These are phyloP conservation scores for Termitomyces sp. DNA, from an alignment of 768 basidiomycete species.

Conservation along the genomic window DNA sequence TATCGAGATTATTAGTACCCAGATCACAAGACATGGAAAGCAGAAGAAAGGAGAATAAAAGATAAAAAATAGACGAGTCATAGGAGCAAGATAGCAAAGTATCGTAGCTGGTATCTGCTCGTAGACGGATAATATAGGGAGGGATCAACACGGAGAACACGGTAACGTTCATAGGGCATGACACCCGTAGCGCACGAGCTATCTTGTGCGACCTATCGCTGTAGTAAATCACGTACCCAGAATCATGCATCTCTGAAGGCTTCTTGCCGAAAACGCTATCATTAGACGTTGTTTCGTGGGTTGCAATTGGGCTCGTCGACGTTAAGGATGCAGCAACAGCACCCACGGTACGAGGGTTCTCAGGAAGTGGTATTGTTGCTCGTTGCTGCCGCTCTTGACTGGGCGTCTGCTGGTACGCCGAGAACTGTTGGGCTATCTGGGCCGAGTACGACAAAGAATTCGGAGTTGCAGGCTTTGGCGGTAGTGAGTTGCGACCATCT, in stretches of 20 bases:
- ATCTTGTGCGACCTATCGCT: background rate
- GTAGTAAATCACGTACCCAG: constrained; percentile 56
- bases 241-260: constrained; percentile 74
- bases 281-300: constrained; percentile 20
- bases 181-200: background rate
- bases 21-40: constrained; percentile 15
- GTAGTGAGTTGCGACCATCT: constrained; percentile 19
- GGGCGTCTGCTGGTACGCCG: constrained; percentile 58
- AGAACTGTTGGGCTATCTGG: constrained; percentile 63
- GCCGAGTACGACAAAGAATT: constrained; percentile 51
- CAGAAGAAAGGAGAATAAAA: constrained; percentile 12
- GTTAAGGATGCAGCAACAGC: constrained; percentile 4
- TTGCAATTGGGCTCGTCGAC: constrained; percentile 23
- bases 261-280: constrained; percentile 51
- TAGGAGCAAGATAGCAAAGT: constrained; percentile 24
- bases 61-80: constrained; percentile 12
- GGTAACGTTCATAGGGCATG: constrained; percentile 8
- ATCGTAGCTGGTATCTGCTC: constrained; percentile 26
- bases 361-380: constrained; percentile 18
- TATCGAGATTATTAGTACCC: constrained; percentile 20
- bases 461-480: constrained; percentile 22
- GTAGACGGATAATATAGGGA: constrained; percentile 14
- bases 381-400: constrained; percentile 58
- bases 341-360: constrained; percentile 20
- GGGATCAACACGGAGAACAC: constrained; percentile 9